phyloP scores from a whole-genome alignment of 495 filamentous ascomycete genomes.

The Astrocystis sublimbata region DNA sequence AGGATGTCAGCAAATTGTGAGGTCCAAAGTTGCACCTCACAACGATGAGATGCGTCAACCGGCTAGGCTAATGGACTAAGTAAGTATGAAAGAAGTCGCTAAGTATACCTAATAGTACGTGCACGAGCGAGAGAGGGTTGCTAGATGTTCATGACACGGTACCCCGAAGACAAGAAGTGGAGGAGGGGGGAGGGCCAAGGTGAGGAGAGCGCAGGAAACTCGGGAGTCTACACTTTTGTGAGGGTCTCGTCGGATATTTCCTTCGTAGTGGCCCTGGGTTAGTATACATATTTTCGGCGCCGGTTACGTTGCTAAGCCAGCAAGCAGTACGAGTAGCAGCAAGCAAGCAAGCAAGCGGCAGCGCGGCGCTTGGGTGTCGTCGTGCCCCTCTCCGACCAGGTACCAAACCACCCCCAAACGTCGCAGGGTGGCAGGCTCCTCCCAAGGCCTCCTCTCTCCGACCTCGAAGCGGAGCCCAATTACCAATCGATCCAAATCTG shows the following conservation, averaged over 20 bases:
- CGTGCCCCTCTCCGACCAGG: constrained; percentile 20
- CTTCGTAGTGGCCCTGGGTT: not conserved
- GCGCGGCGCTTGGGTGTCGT: constrained; percentile 13
- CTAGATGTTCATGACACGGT: constrained; percentile 6
- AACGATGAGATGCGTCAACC: not conserved
- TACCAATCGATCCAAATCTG: constrained; percentile 15
- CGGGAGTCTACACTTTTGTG: constrained; percentile 8
- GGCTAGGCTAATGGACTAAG: not conserved
- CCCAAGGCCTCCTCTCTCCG: constrained; percentile 14
- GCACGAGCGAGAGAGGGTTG: not conserved
- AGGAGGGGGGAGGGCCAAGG: not conserved
- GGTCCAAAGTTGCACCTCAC: not conserved
- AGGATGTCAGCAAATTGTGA: not conserved
- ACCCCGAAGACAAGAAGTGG: not conserved
- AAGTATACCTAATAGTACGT: not conserved
- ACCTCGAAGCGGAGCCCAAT: constrained; percentile 17
- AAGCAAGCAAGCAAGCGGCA: too few species aligned
- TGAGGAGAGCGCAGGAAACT: constrained; percentile 1
- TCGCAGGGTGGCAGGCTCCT: constrained; percentile 12
- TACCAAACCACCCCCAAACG: too few species aligned
- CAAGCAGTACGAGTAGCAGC: not conserved
- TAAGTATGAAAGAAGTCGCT: constrained; percentile 1
- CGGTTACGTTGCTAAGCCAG: not conserved
- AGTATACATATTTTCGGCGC: not conserved
- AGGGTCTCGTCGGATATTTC: constrained; percentile 8